Evolutionary conservation across 2,329 filamentous ascomycete species (phyloP), one percentile per base, ranked within the genome.

Genomic region (Ophiostoma quercus): DNA sequence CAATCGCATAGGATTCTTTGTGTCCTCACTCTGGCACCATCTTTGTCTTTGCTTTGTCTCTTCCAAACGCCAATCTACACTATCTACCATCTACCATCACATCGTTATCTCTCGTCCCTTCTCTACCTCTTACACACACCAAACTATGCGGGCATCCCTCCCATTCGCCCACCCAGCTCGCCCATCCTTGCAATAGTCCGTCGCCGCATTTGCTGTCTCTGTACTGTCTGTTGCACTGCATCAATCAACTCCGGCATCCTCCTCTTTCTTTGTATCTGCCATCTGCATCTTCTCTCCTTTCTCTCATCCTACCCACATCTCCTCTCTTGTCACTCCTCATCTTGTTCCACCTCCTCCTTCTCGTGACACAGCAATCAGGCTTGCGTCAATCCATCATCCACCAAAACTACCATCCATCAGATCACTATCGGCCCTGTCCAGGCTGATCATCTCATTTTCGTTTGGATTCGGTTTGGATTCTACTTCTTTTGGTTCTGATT

Each of bases 131-230:
- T 29, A 29, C 43, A 2, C 67, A n/a, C 67, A 65, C 68, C 63
- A 43, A 57, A 65, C 37, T 32, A 69, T 71, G 71, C 67, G 71
- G 71, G 70, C 69, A 69, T 67, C 34, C 47, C 47, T 69, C 29
- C 67, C 68, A 72, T 72, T 71, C 67, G 70, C 57, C 72, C 65
- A 39, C 19, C 66, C 43, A 41, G 25, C 68, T 63, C 39, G 9
- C 68, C 37, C 11, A 32, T 41, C 14, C 43, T 57, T 47, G 67
- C 67, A 29, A n/a, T 54, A 16, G 32, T 54, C 41, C 22, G 51
- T 32, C 65, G 34, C 66, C 47, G 32, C 63, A 60, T 29, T 39
- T 66, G 34, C 34, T 34, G 34, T 34, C 34, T 34, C 4, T 34
- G 34, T 60, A 47, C 22, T 66, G 66, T 66, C 51, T 60, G 68